phyloP scores from a whole-genome alignment of 2,329 filamentous ascomycete genomes.

The Ophiostoma sp. region DNA sequence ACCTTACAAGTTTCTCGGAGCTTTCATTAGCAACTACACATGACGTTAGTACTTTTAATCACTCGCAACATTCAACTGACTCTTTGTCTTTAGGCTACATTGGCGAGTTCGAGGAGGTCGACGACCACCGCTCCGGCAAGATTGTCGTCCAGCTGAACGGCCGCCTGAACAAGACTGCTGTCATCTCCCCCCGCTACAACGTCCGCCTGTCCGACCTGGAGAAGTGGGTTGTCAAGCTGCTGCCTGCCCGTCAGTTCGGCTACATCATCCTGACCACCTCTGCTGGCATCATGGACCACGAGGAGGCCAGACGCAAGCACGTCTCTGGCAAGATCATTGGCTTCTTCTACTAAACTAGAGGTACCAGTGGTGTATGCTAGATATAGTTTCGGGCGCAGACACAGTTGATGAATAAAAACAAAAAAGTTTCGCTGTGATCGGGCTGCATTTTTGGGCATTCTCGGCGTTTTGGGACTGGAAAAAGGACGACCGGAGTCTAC shows the following conservation, averaged over 20 bases:
- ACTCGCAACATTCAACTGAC: slow-evolving; percentile 64
- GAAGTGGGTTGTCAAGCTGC: slow-evolving; percentile 99
- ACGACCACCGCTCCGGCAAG: slow-evolving; percentile 99
- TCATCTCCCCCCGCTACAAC: slow-evolving; percentile 99
- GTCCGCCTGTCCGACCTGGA: slow-evolving; percentile 94
- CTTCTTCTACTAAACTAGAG: slow-evolving; percentile 81
- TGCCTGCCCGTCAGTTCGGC: slow-evolving; percentile 99
- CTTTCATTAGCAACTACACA: slow-evolving; percentile 33
- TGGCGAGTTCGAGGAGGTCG: slow-evolving; percentile 98
- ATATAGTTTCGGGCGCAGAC: slow-evolving; percentile 5
- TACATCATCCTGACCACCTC: slow-evolving; percentile 99
- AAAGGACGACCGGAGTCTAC: slow-evolving; percentile 11
- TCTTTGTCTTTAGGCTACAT: slow-evolving; percentile 70
- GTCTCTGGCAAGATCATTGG: slow-evolving; percentile 98
- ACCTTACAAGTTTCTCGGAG: slow-evolving; percentile 96
- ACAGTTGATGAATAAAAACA: slow-evolving; percentile 9
- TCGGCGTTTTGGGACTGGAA: slow-evolving; percentile 25
- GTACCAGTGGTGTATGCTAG: slow-evolving; percentile 10
- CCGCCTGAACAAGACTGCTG: slow-evolving; percentile 96
- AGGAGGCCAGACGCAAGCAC: slow-evolving; percentile 97
- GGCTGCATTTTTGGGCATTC: slow-evolving; percentile 26
- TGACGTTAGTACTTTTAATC: slow-evolving; percentile 91
- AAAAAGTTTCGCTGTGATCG: slow-evolving; percentile 14
- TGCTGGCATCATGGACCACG: slow-evolving; percentile 99
- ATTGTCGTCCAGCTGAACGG: slow-evolving; percentile 99